A percentile compares a stretch with the other conserved stretches of the same genome.
Evolutionary conservation across 2,329 filamentous ascomycete species (phyloP).

Genomic region (Penicillium psychrosexuale): DNA sequence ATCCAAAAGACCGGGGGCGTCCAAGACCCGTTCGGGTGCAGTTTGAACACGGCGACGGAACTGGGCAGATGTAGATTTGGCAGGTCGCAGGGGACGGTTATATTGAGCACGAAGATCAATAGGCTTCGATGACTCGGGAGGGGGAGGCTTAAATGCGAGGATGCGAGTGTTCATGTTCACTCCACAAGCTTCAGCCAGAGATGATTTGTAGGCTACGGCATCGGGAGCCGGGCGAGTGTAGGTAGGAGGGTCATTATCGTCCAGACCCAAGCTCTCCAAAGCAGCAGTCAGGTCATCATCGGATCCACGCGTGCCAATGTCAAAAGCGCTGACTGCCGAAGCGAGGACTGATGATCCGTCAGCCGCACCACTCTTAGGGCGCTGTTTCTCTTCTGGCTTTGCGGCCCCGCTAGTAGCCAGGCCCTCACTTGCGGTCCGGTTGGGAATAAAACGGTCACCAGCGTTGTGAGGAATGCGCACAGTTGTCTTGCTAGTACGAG

Average conservation of each 20-base stretch:
- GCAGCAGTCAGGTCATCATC: slow-evolving; percentile 75
- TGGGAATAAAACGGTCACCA: slow-evolving; percentile 93
- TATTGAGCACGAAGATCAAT: slow-evolving; percentile 97
- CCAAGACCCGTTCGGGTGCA: slow-evolving; percentile 90
- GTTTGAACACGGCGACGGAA: slow-evolving; percentile 90
- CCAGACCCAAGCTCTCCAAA: slow-evolving; percentile 74
- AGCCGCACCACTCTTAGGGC: slow-evolving; percentile 66
- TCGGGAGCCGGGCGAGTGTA: slow-evolving; percentile 81
- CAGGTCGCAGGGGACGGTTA: slow-evolving; percentile 87
- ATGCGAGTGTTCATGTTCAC: slow-evolving; percentile 93
- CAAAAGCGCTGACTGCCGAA: slow-evolving; percentile 66
- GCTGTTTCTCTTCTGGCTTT: slow-evolving; percentile 77
- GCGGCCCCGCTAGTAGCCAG: slow-evolving; percentile 76
- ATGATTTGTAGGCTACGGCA: slow-evolving; percentile 86
- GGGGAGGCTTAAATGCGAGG: slow-evolving; percentile 94
- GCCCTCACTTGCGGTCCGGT: slow-evolving; percentile 83
- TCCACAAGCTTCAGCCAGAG: slow-evolving; percentile 83
- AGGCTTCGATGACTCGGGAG: slow-evolving; percentile 97
- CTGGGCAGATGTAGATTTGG: slow-evolving; percentile 71
- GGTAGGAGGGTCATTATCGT: slow-evolving; percentile 64
- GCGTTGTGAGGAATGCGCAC: slow-evolving; percentile 65
- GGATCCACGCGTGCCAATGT: slow-evolving; percentile 58
- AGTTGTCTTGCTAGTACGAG: slow-evolving; percentile 66
- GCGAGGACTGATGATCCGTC: slow-evolving; percentile 76
- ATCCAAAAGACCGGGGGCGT: slow-evolving; percentile 92